These are phyloP conservation scores for Pleodorina starrii DNA, from an alignment of 139 green algal genomes.

Conservation along the genomic window DNA sequence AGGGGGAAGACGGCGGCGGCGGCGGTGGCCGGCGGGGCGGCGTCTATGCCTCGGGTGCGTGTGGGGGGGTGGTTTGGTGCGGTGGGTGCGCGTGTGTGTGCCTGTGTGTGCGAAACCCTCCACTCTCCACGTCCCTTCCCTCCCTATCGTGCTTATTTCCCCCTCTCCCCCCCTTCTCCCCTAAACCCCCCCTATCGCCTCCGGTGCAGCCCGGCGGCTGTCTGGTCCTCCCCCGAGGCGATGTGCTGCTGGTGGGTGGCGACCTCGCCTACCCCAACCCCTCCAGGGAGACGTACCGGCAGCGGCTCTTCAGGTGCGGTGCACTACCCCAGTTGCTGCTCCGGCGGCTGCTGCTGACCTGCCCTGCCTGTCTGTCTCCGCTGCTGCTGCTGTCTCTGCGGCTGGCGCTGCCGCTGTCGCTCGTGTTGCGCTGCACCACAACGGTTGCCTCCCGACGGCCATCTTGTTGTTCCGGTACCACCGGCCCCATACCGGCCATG, in stretches of 20 bases:
- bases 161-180: not conserved
- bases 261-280: constrained; percentile 94
- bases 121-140: not conserved
- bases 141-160: not conserved
- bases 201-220: not conserved
- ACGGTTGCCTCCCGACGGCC: no score
- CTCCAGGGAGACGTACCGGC: constrained; percentile 82
- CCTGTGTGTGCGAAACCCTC: not conserved
- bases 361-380: no score
- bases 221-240: constrained; percentile 72
- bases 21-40: not conserved
- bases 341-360: no score
- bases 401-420: no score
- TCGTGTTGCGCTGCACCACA: no score
- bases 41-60: not conserved
- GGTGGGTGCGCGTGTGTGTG: no score
- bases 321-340: no score
- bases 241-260: constrained; percentile 85
- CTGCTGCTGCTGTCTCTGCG: no score
- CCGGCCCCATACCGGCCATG: no score
- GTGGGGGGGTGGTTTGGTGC: not conserved
- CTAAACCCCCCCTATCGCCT: not conserved
- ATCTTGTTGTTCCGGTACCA: no score
- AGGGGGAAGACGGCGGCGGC: no score
- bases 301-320: constrained; percentile 80